Evolutionary conservation across 2,329 filamentous ascomycete species (phyloP), one percentile per base, ranked within the genome.

Genomic region (Cryphonectria naterciae): DNA sequence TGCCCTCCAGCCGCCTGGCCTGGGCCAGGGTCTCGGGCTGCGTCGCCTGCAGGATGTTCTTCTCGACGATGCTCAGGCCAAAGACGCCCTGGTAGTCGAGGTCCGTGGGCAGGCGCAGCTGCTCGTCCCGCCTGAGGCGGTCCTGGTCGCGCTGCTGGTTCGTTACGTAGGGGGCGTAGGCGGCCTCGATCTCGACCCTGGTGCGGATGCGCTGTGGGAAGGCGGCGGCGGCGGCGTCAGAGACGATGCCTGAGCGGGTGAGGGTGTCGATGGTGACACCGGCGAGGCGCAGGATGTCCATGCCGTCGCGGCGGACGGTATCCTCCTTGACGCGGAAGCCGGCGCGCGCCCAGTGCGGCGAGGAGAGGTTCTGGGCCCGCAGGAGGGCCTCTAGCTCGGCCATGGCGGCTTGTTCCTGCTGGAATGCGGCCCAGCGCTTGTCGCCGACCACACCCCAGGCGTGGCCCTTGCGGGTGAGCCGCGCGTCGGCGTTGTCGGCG

Each of bases 401-500:
- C 73, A 97, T 92, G 76, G 94, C 88, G 1, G 83, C 80, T 70
- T 88, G 87, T 65, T 93, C 90, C 68, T 91, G 86, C 11, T 81
- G 81, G 82, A 93, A 97, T 25, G 83, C 83, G 2, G 79, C 77
- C 96, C 96, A 99, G 64, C 96, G 91, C 72, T 81, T 81, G 76
- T 97, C 91, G n/a, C 89, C 85, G 2, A 99, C 90, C 25, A 96
- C 88, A 65, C 95, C 95, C 76, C 91, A 93, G 19, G 86, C 83
- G 70, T 91, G 90, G 13, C 94, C 96, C 79, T 91, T 91, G 41
- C 87, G 85, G 0, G 96, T 98, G 41, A 99, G 88, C 2, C 96
- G 91, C 6, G 92, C 81, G 81, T 99, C 96, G 49, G 96, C 96
- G 78, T 99, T 99, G 83, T 99, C 96, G 62, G 96, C 92, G 73